These are phyloP conservation scores for Leccinum broughii DNA, from an alignment of 768 basidiomycete species.

Conservation along the genomic window DNA sequence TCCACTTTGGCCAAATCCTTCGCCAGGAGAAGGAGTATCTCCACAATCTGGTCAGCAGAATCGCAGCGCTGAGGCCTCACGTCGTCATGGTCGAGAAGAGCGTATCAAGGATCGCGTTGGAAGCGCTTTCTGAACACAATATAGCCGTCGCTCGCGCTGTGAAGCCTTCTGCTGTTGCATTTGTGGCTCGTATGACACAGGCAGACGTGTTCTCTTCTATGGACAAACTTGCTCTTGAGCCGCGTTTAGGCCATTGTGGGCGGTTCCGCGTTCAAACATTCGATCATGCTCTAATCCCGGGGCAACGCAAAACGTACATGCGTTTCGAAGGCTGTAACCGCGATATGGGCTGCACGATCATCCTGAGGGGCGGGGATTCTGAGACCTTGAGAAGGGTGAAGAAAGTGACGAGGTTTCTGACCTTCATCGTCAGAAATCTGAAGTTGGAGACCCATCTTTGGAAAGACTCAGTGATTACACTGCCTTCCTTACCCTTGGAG, in stretches of 20 bases:
- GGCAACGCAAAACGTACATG: slow-evolving; percentile 93
- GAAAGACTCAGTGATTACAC: slow-evolving; percentile 82
- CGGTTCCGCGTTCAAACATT: slow-evolving; percentile 89
- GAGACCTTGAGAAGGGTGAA: slow-evolving; percentile 84
- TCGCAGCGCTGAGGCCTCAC: slow-evolving; percentile 89
- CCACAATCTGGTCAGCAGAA: slow-evolving; percentile 81
- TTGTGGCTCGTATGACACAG: slow-evolving; percentile 92
- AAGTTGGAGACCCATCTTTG: slow-evolving; percentile 94
- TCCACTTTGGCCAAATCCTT: slow-evolving; percentile 88
- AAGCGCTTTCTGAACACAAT: slow-evolving; percentile 78
- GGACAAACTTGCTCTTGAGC: slow-evolving; percentile 89
- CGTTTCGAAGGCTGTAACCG: slow-evolving; percentile 94
- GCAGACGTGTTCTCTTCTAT: slow-evolving; percentile 95
- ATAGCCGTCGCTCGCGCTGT: slow-evolving; percentile 91
- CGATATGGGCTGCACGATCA: slow-evolving; percentile 93
- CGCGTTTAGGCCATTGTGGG: slow-evolving; percentile 84
- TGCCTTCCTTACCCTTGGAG: slow-evolving; percentile 64
- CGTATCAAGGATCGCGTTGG: slow-evolving; percentile 87
- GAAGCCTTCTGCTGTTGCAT: slow-evolving; percentile 83
- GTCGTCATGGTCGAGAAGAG: slow-evolving; percentile 90
- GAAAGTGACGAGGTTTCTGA: slow-evolving; percentile 88
- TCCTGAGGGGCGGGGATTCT: slow-evolving; percentile 84
- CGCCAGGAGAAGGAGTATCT: slow-evolving; percentile 94
- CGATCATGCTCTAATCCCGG: slow-evolving; percentile 97
- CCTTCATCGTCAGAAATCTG: slow-evolving; percentile 89